Conservation (phyloP, 2,329 filamentous ascomycete species). For the Polychaeton citri region DNA sequence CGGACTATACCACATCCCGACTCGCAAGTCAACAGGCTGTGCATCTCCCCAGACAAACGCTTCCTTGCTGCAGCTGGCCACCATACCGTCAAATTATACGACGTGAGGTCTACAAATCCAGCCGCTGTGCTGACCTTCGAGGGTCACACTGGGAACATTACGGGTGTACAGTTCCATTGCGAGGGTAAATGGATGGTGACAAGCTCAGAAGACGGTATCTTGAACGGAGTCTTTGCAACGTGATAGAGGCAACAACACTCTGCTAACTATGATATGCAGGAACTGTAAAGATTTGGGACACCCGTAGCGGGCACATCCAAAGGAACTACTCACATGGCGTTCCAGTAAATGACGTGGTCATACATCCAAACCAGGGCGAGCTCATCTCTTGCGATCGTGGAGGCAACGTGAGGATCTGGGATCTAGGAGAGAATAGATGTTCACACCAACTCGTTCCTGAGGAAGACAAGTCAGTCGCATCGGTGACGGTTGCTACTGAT, state of each 20-base stretch:
- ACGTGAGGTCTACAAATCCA: slow-evolving; percentile 96
- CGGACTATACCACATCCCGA: slow-evolving; percentile 96
- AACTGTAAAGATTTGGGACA: slow-evolving; percentile 96
- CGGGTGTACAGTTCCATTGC: slow-evolving; percentile 92
- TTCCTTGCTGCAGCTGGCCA: slow-evolving; percentile 72
- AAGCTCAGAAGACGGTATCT: slow-evolving; percentile 71
- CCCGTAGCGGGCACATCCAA: slow-evolving; percentile 70
- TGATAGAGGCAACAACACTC: too few relatives aligned
- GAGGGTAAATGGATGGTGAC: slow-evolving; percentile 99
- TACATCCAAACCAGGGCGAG: slow-evolving; percentile 96
- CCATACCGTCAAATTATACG: slow-evolving; percentile 91
- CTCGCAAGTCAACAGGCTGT: slow-evolving; percentile 95
- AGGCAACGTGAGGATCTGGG: slow-evolving; percentile 91
- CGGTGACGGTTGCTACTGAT: slow-evolving; percentile 90
- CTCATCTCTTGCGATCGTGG: slow-evolving; percentile 91
- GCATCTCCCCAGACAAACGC: slow-evolving; percentile 95
- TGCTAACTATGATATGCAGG: too few relatives aligned
- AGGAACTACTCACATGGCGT: slow-evolving; percentile 83
- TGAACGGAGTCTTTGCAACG: too few relatives aligned
- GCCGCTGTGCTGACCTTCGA: slow-evolving; percentile 88
- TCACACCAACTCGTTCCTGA: slow-evolving; percentile 92
- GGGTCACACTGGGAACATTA: slow-evolving; percentile 90
- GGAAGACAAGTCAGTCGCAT: slow-evolving; percentile 85
- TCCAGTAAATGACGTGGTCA: slow-evolving; percentile 95
- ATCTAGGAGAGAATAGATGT: slow-evolving; percentile 92